Evolutionary conservation across 306 rosid species (phyloP), one percentile per base, ranked within the genome.

Genomic region (Lithocarpus polystachyus): DNA sequence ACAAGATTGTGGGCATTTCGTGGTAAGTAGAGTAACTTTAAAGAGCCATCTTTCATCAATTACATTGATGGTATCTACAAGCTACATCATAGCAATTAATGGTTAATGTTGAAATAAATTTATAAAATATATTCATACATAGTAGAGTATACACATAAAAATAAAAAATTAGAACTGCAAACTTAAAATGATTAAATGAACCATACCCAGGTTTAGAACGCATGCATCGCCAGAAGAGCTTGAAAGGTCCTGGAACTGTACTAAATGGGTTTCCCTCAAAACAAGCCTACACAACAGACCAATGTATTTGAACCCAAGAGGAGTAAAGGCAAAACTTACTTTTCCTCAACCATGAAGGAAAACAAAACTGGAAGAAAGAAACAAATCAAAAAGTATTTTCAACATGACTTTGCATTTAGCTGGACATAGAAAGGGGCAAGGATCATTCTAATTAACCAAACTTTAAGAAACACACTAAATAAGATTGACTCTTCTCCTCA

Each of bases 211-310:
- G 98, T 87, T 95, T 93, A 55, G 98, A 93, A n/a, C 94, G 98
- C 98, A 95, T 90, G 90, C 99, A 95, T 73, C 62, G 85, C 89
- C 91, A 95, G 84, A 95, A 95, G 81, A 95, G 99, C 90, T 91
- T 95, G 87, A 95, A 95, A 75, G 97, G 99, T 64, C 98, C 99
- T 17, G 98, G 98, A 82, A 95, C 89, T 12, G 99, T 95, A 86
- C 88, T 95, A 83, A 93, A 93, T 1, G 99, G 99, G 87, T 95
- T 95, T 80, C 98, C 98, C 84, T 95, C 98, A 68, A 95, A 95
- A 87, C 89, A 88, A 76, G 99, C 99, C 98, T 92, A 75, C 83
- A 83, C 56, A 75, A 80, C 56, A 79, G 13, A 68, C 65, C 23
- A 54, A 26, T 26, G 37, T 19, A 52, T 29, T 56, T 52, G 64